phyloP scores from a whole-genome alignment of 2,329 filamentous ascomycete genomes.

The Cryphonectria carpinicola region DNA sequence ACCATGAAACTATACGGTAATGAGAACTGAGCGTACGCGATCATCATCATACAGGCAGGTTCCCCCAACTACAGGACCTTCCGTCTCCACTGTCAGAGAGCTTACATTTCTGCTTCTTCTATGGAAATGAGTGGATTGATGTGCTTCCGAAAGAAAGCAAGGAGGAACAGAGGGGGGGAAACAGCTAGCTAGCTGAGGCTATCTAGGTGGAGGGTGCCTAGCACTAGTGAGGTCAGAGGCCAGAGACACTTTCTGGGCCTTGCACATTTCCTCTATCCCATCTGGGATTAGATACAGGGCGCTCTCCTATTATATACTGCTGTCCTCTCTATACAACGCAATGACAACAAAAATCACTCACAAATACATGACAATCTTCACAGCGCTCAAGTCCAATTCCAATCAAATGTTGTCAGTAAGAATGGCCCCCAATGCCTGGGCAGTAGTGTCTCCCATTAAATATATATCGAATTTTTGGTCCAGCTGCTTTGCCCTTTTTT shows the following conservation, averaged over 20 bases:
- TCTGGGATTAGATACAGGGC: no score
- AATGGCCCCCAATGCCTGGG: not conserved
- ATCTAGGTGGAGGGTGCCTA: no score
- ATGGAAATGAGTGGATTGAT: no score
- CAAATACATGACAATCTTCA: not conserved
- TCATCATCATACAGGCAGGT: not conserved
- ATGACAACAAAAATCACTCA: not conserved
- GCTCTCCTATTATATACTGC: no score
- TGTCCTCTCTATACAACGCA: not conserved
- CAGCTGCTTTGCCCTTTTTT: not conserved
- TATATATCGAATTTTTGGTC: constrained; percentile 13
- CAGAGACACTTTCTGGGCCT: no score
- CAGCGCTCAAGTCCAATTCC: not conserved
- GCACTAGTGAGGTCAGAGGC: no score
- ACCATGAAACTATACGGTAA: not conserved
- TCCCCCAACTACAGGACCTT: not conserved
- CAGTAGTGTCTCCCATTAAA: constrained; percentile 13
- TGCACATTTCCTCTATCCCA: no score
- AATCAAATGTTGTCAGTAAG: not conserved
- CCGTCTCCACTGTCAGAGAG: not conserved
- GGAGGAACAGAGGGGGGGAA: no score
- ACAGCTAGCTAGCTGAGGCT: no score
- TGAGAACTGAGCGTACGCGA: not conserved
- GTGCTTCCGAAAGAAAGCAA: no score
- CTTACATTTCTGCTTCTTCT: no score